These are phyloP conservation scores for Hygrocybe coccinea DNA, from an alignment of 768 basidiomycete species.

Conservation along the genomic window DNA sequence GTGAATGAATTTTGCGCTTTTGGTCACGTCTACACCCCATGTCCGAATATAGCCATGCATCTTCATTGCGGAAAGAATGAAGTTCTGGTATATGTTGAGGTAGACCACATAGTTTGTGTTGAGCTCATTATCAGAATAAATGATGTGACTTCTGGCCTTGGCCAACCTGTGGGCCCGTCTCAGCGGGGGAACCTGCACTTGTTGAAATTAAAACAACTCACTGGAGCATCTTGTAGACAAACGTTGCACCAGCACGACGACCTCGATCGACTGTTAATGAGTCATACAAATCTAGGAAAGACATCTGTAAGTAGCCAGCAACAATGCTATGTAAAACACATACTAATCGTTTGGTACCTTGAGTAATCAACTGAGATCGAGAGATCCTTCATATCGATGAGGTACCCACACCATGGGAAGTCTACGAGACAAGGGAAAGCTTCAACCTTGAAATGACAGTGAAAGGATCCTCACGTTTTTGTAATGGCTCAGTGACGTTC, in stretches of 20 bases:
- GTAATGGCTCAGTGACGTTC: conserved; percentile 47
- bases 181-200: not conserved
- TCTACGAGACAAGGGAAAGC: conserved; percentile 35
- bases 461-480: conserved; percentile 32
- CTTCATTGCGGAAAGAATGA: conserved; percentile 78
- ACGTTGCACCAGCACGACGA: conserved; percentile 58
- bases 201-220: conserved; percentile 30
- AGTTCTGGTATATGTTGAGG: conserved; percentile 83
- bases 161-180: conserved; percentile 54
- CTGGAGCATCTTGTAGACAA: conserved; percentile 72
- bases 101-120: conserved; percentile 61
- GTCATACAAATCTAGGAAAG: conserved; percentile 43
- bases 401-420: conserved; percentile 92
- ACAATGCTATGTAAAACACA: conserved; percentile 16
- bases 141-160: conserved; percentile 69
- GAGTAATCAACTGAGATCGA: conserved; percentile 77
- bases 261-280: conserved; percentile 69
- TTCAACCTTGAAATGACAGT: not conserved
- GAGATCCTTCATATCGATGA: conserved; percentile 70
- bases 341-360: conserved; percentile 60
- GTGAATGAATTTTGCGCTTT: conserved; percentile 47
- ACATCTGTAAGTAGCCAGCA: not conserved
- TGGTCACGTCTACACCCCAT: conserved; percentile 46
- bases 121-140: conserved; percentile 71
- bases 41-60: conserved; percentile 75